A percentile compares a stretch with the other conserved stretches of the same genome.
phyloP scores from a whole-genome alignment of 225 moss, liverwort and hornwort species.

The Polytrichum formosum region DNA sequence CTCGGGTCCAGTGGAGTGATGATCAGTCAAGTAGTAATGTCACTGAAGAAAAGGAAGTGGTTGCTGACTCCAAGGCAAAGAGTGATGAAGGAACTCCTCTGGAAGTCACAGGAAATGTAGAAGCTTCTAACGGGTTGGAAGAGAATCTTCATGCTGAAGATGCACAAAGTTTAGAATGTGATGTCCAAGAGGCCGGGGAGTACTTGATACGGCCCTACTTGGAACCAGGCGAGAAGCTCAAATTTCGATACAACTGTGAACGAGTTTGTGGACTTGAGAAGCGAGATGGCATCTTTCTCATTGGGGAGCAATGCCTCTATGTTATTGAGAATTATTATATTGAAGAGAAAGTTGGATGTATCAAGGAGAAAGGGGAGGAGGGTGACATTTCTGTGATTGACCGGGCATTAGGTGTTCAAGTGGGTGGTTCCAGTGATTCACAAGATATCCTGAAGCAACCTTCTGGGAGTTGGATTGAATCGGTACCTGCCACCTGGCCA shows the following conservation, averaged over 20 bases:
- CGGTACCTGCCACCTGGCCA: slow-evolving; percentile 51
- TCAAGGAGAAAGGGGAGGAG: slow-evolving; percentile 88
- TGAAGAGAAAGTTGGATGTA: slow-evolving; percentile 70
- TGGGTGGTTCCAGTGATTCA: slow-evolving; percentile 68
- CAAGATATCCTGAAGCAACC: slow-evolving; percentile 67
- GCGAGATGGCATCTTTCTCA: slow-evolving; percentile 94
- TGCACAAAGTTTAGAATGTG: slow-evolving; percentile 52
- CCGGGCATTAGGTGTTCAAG: slow-evolving; percentile 77
- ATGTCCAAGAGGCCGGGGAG: slow-evolving; percentile 82
- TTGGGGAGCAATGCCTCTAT: slow-evolving; percentile 92
- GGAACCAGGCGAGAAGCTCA: slow-evolving; percentile 84
- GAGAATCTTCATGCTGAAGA: slow-evolving; percentile 38
- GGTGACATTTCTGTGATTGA: slow-evolving; percentile 89
- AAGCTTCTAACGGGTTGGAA: slow-evolving; percentile 16
- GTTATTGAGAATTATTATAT: slow-evolving; percentile 91
- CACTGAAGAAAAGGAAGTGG: slow-evolving; percentile 32
- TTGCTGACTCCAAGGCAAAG: slow-evolving; percentile 30
- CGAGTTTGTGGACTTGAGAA: slow-evolving; percentile 94
- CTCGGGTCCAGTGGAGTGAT: slow-evolving; percentile 46
- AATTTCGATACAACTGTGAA: slow-evolving; percentile 95
- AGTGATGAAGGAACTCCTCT: slow-evolving; percentile 38
- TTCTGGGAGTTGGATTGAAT: slow-evolving; percentile 37
- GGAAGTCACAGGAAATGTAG: slow-evolving; percentile 14
- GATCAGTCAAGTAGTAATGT: slow-evolving; percentile 35
- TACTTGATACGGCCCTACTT: slow-evolving; percentile 89